Percentiles rank a stretch among this genome's conserved stretches.
Evolutionary conservation across 129 eudicot genomes (phyloP).

Genomic region (Apium graveolens): DNA sequence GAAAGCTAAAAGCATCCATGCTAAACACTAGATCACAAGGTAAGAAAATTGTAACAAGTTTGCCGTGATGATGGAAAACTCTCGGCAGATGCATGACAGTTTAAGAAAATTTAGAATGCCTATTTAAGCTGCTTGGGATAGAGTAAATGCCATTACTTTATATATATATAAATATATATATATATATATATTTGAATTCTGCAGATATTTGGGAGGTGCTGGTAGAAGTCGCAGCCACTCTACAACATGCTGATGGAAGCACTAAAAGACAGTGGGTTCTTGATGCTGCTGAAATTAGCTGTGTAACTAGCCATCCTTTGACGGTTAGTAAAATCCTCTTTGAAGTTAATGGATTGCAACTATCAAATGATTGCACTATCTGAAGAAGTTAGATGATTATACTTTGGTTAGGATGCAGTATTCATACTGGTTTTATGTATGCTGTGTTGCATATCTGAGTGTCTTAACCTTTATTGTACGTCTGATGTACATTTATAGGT

Average conservation of each 20-base stretch:
- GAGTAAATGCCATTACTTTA: constrained; percentile 2
- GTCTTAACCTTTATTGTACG: not conserved
- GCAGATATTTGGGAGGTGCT: constrained; percentile 76
- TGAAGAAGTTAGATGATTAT: not conserved
- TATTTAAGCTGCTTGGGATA: not conserved
- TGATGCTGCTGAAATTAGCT: constrained; percentile 73
- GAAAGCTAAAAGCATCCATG: constrained; percentile 53
- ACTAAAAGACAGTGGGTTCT: constrained; percentile 77
- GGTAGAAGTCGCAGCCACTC: constrained; percentile 55
- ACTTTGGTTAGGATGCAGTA: not conserved
- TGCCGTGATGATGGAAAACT: not conserved
- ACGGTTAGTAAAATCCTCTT: constrained; percentile 43
- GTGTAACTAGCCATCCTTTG: constrained; percentile 65
- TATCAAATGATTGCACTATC: not conserved
- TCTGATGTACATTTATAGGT: not conserved
- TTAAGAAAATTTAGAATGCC: not conserved
- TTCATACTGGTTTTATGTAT: not conserved
- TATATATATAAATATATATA: not conserved
- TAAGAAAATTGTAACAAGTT: not conserved
- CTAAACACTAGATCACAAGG: constrained; percentile 50
- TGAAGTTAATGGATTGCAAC: not conserved
- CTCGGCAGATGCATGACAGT: not conserved
- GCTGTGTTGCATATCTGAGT: not conserved
- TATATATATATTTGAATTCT: constrained; percentile 8
- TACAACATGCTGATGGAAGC: constrained; percentile 61